Percentiles rank a stretch among this genome's conserved stretches.
These are phyloP conservation scores for Aspergillus heteromorphus DNA, from an alignment of 495 filamentous ascomycete genomes.

Conservation along the genomic window DNA sequence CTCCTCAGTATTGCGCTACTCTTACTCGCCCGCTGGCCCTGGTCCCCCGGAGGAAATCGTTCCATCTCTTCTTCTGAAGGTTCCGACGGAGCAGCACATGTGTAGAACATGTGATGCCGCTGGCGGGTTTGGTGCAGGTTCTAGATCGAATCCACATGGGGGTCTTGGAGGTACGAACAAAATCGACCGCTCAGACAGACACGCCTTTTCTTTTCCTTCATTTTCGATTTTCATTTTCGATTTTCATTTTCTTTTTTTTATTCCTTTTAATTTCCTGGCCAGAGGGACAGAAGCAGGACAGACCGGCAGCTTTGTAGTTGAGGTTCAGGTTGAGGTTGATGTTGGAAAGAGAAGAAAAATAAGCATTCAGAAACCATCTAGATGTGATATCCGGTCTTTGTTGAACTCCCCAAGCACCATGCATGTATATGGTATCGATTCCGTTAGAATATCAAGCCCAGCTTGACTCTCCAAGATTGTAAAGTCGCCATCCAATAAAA, in stretches of 20 bases:
- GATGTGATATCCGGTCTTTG: background rate
- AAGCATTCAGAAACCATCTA: background rate
- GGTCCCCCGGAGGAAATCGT: background rate
- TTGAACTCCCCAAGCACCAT: background rate
- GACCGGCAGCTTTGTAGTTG: background rate
- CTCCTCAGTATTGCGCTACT: background rate
- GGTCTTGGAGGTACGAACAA: background rate
- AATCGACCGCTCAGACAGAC: background rate
- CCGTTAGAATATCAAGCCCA: background rate
- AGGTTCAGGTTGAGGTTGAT: background rate
- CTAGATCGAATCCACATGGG: background rate
- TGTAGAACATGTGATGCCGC: slow-evolving; percentile 13
- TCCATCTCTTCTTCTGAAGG: slow-evolving; percentile 4
- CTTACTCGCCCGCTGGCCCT: background rate
- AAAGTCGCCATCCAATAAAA: slow-evolving; percentile 2
- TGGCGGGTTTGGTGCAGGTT: background rate
- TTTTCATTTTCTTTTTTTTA: no score
- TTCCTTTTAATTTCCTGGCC: no score
- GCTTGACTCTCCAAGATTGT: background rate
- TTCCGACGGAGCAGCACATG: background rate
- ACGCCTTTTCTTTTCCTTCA: background rate
- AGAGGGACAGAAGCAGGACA: background rate
- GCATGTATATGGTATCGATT: slow-evolving; percentile 1
- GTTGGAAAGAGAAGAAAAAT: background rate
- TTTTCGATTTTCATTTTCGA: no score